Evolutionary conservation across 2,329 filamentous ascomycete genomes (phyloP), one percentile per base, ranked within the genome.

Genomic region (Exophiala spinifera): DNA sequence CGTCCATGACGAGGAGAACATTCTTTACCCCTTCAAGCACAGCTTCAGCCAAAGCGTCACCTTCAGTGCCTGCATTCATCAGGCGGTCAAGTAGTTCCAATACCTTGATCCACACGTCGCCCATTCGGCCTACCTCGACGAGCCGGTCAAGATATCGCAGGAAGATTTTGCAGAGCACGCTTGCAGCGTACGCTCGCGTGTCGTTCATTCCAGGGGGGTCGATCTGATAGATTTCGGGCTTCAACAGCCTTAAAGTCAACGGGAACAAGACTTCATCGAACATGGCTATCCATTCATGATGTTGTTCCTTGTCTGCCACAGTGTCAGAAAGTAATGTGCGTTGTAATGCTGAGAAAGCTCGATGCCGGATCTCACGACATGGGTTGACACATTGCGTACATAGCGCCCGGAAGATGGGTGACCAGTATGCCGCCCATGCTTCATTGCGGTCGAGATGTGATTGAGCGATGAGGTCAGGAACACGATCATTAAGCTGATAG

Each of bases 401-500:
- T 15, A 99, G 76, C 4, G 90, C 88, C 63, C 90, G 84, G 72
- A 99, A 94, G 21, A 99, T 91, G 1, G 92, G 94, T 13, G 91
- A 86, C 94, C 94, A 99, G 70, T 99, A 99, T 7, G 94, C 90
- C 47, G 90, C 91, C 94, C 94, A 99, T 13, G 94, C 94, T 79
- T 96, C 88, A 55, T 80, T 89, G 56, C 82, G 86, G 67, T 96
- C 94, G 1, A 97, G 83, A 65, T 96, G 92, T 19, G 91, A 96
- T 67, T 96, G 89, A 67, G 90, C 83, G 76, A 99, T 96, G 33
- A 97, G 81, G 49, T 86, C 80, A 1, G 92, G 90, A 20, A 95
- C 91, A 37, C 90, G 85, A 49, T 79, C 79, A 1, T 90, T 95
- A 72, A 97, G 82, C 59, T 85, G 83, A 65, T 91, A 90, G 48